Conservation (phyloP, 768 basidiomycete species). For the Lactifluus volemus region DNA sequence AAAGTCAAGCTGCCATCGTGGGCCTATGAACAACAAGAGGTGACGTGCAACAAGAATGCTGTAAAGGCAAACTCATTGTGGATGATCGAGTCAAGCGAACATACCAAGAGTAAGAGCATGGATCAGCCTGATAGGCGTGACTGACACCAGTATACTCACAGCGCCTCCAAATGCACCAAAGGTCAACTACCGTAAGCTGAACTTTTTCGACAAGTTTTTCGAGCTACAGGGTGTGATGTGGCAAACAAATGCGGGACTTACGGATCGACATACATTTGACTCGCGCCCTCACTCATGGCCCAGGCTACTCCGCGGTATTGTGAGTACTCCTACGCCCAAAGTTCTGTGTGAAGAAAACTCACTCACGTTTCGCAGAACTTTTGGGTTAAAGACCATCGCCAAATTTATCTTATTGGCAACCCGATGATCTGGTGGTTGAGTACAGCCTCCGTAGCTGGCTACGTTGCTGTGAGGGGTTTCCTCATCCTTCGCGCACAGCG, state of each 20-base stretch:
- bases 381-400: conserved; percentile 95
- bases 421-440: conserved; percentile 90
- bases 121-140: not conserved
- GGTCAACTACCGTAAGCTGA: conserved; percentile 87
- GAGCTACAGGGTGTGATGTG: conserved; percentile 95
- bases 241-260: conserved; percentile 92
- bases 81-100: conserved; percentile 83
- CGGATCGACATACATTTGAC: conserved; percentile 91
- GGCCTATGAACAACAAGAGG: conserved; percentile 98
- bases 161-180: conserved; percentile 64
- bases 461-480: conserved; percentile 61
- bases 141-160: conserved; percentile 27
- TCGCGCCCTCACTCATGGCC: conserved; percentile 94
- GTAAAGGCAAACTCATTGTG: conserved; percentile 83
- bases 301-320: conserved; percentile 83
- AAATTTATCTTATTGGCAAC: conserved; percentile 94
- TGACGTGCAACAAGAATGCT: conserved; percentile 98
- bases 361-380: conserved; percentile 57
- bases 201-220: conserved; percentile 84
- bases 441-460: conserved; percentile 59
- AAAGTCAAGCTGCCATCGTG: conserved; percentile 97
- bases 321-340: conserved; percentile 34
- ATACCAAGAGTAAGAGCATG: conserved; percentile 53
- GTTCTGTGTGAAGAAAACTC: not conserved
- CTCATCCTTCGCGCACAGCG: conserved; percentile 85